Conservation (phyloP, 225 moss, liverwort and hornwort species). For the Bryum argenteum region DNA sequence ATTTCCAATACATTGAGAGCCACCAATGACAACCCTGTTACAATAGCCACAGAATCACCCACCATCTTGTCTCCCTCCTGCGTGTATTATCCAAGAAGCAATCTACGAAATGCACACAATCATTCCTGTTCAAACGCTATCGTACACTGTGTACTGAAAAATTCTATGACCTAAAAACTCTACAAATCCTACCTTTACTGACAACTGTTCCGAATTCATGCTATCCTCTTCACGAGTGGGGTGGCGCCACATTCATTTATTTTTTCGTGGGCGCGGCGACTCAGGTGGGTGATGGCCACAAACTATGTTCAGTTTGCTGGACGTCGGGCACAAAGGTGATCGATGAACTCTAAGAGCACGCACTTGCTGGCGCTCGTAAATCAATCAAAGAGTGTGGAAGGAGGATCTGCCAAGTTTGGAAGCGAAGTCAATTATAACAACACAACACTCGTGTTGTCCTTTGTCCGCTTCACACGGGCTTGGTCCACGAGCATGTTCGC, state of each 20-base stretch:
- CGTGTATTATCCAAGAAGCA: slow-evolving; percentile 19
- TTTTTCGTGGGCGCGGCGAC: slow-evolving; percentile 18
- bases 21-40: neutral
- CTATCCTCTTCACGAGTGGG: slow-evolving; percentile 25
- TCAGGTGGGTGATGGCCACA: slow-evolving; percentile 34
- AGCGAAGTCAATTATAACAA: slow-evolving; percentile 78
- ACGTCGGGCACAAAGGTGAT: slow-evolving; percentile 10
- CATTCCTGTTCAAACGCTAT: slow-evolving; percentile 36
- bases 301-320: slow-evolving; percentile 10
- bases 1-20: slow-evolving; percentile 3
- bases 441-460: slow-evolving; percentile 92
- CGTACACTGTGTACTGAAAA: slow-evolving; percentile 38
- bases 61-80: slow-evolving; percentile 27
- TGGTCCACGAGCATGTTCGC: slow-evolving; percentile 87
- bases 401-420: slow-evolving; percentile 50
- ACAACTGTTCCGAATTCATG: slow-evolving; percentile 20
- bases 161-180: slow-evolving; percentile 30
- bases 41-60: too few species aligned
- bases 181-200: slow-evolving; percentile 7
- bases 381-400: slow-evolving; percentile 46
- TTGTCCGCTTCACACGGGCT: slow-evolving; percentile 76
- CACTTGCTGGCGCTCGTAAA: neutral
- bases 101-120: slow-evolving; percentile 25
- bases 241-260: slow-evolving; percentile 33
- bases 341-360: slow-evolving; percentile 17